Evolutionary conservation across 2,329 filamentous ascomycete species (phyloP), one percentile per base, ranked within the genome.

Genomic region (Kalmusia sp.): DNA sequence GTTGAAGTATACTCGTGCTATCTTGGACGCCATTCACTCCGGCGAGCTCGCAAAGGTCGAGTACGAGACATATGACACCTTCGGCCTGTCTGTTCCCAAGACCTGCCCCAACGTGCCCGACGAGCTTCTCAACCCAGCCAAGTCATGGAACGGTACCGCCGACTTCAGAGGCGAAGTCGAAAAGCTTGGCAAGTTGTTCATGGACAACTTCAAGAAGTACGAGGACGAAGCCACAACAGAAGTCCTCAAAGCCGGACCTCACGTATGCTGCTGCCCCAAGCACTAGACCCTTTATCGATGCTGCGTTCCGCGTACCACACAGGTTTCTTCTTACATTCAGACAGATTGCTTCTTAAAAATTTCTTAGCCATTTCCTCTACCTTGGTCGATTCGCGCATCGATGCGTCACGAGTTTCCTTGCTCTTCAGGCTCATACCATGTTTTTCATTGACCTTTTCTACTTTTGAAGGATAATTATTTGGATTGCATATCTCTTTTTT

Each of bases 201-300:
- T 88, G 71, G 91, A 97, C 80, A 99, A 99, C 86, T 99, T 99
- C 81, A 87, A 92, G 82, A 96, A 97, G 84, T 97, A 96, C 81
- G 83, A 88, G 69, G 87, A 87, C 65, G 87, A 96, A 77, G 92
- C 92, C 7, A 76, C 72, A 12, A 38, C 62, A 4, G 77, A 79
- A 49, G 79, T 81, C 30, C 62, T 80, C 55, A 76, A 78, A 55
- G 77, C 77, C 37, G 79, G 76, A 41, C 79, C 78, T 17, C 71
- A 74, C 57, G 71, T 73, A 63, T 74, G 71, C 63, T 74, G 71
- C 61, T 72, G 68, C 61, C 69, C 68, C 39, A 71, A 73, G 63
- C 67, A 72, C 51, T 72, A 65, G 52, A 45, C 31, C 21, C 17
- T 51, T 39, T 45, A 22, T 21, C 30, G 43, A 46, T 24, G 30